These are phyloP conservation scores for Cryptococcus sp. DNA, from an alignment of 1,284 basidiomycete genomes.

Conservation along the genomic window DNA sequence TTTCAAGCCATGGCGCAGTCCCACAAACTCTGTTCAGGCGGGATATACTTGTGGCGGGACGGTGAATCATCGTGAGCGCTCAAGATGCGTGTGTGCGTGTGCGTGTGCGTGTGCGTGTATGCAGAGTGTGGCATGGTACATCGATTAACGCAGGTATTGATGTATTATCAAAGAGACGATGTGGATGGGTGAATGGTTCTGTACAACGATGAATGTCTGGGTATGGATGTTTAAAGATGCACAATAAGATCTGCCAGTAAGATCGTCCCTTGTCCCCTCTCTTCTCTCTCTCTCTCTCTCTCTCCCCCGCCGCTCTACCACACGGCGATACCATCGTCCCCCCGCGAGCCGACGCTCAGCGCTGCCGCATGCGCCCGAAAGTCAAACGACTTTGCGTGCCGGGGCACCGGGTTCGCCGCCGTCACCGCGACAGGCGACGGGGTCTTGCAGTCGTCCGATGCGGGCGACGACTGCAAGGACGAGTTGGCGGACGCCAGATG, in stretches of 20 bases:
- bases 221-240: background rate
- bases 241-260: too few species aligned
- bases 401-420: background rate
- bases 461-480: constrained; percentile 43
- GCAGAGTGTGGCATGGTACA: constrained; percentile 1
- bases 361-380: constrained; percentile 16
- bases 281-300: too few species aligned
- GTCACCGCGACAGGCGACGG: constrained; percentile 42
- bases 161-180: background rate
- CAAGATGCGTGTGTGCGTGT: too few species aligned
- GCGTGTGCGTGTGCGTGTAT: too few species aligned
- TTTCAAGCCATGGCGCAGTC: too few species aligned
- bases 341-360: background rate
- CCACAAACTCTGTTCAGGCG: background rate
- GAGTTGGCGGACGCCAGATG: constrained; percentile 40
- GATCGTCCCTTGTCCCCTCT: too few species aligned
- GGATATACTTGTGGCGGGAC: background rate
- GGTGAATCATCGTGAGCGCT: too few species aligned
- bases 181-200: background rate
- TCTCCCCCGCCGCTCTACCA: background rate
- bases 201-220: constrained; percentile 11
- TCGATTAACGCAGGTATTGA: background rate
- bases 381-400: constrained; percentile 14
- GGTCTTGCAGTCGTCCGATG: constrained; percentile 48
- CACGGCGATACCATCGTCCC: background rate